Evolutionary conservation across 208 protist genomes (phyloP).

Genomic region (Balamuthia mandrillaris): DNA sequence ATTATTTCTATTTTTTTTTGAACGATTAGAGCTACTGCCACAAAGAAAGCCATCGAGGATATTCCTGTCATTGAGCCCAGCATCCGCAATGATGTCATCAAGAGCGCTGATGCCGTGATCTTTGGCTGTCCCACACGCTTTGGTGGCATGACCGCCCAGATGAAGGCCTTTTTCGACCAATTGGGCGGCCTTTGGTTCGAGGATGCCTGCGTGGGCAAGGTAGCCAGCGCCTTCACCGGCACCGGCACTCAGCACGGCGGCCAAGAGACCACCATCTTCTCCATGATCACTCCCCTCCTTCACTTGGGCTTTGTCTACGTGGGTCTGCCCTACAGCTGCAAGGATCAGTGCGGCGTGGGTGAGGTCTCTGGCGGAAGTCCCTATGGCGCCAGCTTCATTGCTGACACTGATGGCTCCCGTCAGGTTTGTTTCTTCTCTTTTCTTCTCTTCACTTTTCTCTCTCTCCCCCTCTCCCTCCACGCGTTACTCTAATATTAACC

Average conservation of each 20-base stretch:
- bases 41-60: constrained; percentile 36
- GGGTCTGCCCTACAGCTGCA: constrained; percentile 51
- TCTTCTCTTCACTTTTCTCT: too few relatives aligned
- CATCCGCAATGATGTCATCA: constrained; percentile 39
- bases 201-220: constrained; percentile 55
- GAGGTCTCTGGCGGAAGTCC: constrained; percentile 57
- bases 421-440: too few relatives aligned
- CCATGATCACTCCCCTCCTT: constrained; percentile 32
- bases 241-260: constrained; percentile 60
- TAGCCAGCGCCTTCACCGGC: constrained; percentile 52
- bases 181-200: constrained; percentile 53
- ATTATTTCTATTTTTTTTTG: too few relatives aligned
- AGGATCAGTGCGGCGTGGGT: neutral
- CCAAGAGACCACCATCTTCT: constrained; percentile 61
- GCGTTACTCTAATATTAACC: too few relatives aligned
- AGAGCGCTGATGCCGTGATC: constrained; percentile 51
- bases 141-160: constrained; percentile 51
- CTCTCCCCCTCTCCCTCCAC: too few relatives aligned
- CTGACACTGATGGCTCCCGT: constrained; percentile 54
- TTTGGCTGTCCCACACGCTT: constrained; percentile 64
- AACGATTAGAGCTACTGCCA: neutral
- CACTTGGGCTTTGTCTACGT: constrained; percentile 62
- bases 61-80: constrained; percentile 12
- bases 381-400: constrained; percentile 62
- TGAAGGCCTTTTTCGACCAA: constrained; percentile 57